Percentiles rank a stretch among this genome's conserved stretches.
Evolutionary conservation across 108 stramenopile genomes (phyloP).

Genomic region (Pseudonitzschia delicatissima): DNA sequence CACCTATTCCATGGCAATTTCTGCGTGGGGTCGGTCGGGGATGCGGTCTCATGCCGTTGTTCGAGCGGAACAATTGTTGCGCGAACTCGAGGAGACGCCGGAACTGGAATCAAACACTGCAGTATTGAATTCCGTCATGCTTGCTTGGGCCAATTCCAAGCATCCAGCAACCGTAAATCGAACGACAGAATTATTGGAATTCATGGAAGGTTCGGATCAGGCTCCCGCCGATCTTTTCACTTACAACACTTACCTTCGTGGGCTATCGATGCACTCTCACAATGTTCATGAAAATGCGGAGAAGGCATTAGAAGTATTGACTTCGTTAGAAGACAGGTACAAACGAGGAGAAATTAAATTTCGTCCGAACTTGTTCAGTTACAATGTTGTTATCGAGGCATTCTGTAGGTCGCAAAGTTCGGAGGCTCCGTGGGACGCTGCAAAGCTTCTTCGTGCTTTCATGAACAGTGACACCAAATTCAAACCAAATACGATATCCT

Average conservation of each 20-base stretch:
- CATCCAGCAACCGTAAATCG: slow-evolving; percentile 29
- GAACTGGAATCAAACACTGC: slow-evolving; percentile 37
- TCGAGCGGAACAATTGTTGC: slow-evolving; percentile 41
- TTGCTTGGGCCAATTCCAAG: slow-evolving; percentile 42
- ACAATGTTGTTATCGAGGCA: slow-evolving; percentile 66
- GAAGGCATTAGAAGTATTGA: slow-evolving; percentile 32
- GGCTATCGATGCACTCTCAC: slow-evolving; percentile 28
- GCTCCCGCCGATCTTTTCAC: slow-evolving; percentile 38
- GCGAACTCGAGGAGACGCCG: slow-evolving; percentile 26
- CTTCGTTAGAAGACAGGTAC: slow-evolving; percentile 20
- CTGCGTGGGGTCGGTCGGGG: slow-evolving; percentile 42
- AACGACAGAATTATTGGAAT: slow-evolving; percentile 31
- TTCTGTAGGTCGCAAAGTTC: slow-evolving; percentile 34
- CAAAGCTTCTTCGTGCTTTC: slow-evolving; percentile 50
- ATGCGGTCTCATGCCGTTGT: slow-evolving; percentile 41
- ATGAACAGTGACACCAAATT: slow-evolving; percentile 27
- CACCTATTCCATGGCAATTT: slow-evolving; percentile 40
- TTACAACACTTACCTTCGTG: slow-evolving; percentile 50
- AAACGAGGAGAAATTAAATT: slow-evolving; percentile 21
- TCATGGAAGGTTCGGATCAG: slow-evolving; percentile 25
- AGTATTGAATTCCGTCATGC: slow-evolving; percentile 42
- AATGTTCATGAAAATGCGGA: slow-evolving; percentile 24
- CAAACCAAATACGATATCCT: slow-evolving; percentile 62
- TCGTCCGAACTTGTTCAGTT: slow-evolving; percentile 60
- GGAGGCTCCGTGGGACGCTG: slow-evolving; percentile 44